Conservation (phyloP, 2,329 filamentous ascomycete species). For the Bertia moriformis region DNA sequence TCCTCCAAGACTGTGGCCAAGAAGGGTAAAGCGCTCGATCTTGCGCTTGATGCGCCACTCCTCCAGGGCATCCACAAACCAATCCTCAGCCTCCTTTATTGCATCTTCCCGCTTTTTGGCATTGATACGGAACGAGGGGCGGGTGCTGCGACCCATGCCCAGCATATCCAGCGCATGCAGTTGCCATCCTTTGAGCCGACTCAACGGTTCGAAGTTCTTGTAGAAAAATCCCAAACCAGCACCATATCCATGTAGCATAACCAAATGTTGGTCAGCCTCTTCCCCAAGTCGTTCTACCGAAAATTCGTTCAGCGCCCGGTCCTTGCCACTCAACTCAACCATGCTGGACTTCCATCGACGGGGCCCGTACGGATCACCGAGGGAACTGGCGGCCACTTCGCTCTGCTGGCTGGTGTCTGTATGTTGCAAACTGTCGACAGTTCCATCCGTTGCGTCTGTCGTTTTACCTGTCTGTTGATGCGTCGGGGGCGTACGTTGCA, state of each 20-base stretch:
- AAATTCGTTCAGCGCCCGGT: constrained; percentile 83
- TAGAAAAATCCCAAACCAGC: constrained; percentile 96
- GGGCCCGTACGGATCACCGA: constrained; percentile 64
- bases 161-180: constrained; percentile 89
- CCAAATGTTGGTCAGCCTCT: constrained; percentile 66
- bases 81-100: constrained; percentile 78
- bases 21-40: constrained; percentile 81
- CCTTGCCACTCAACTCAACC: constrained; percentile 70
- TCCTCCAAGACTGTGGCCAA: constrained; percentile 85
- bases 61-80: constrained; percentile 91
- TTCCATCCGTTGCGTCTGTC: constrained; percentile 14
- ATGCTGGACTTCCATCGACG: constrained; percentile 76
- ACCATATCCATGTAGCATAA: constrained; percentile 94
- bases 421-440: constrained; percentile 13
- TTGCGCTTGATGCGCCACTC: constrained; percentile 85
- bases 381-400: constrained; percentile 30
- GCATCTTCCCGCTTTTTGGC: constrained; percentile 69
- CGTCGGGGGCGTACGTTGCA: constrained; percentile 55
- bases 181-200: constrained; percentile 66
- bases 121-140: constrained; percentile 71
- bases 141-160: constrained; percentile 79
- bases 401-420: constrained; percentile 21
- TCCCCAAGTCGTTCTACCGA: constrained; percentile 75
- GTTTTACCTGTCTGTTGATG: constrained; percentile 15
- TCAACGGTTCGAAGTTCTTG: constrained; percentile 87